phyloP scores from a whole-genome alignment of 2,329 filamentous ascomycete genomes.

The Alternaria ethzedia region DNA sequence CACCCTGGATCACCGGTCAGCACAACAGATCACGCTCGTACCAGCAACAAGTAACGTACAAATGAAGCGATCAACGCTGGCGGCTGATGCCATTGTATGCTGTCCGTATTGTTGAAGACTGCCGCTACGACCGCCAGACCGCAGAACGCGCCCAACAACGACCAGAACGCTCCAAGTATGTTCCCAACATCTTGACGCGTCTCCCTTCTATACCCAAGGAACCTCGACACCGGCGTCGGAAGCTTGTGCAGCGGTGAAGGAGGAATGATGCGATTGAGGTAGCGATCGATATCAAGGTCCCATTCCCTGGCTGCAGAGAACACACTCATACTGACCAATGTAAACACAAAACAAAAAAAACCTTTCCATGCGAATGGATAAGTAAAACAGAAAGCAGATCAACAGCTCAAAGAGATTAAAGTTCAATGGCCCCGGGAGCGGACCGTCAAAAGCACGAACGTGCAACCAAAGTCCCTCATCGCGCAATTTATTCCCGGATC shows the following conservation, averaged over 20 bases:
- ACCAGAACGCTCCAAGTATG: slow-evolving; percentile 51
- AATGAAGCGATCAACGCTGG: slow-evolving; percentile 54
- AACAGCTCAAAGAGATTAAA: background rate
- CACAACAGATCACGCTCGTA: background rate
- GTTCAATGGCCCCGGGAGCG: background rate
- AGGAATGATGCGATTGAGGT: slow-evolving; percentile 74
- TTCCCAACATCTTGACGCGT: slow-evolving; percentile 50
- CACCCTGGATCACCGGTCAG: slow-evolving; percentile 44
- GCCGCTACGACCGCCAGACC: slow-evolving; percentile 52
- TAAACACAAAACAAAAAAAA: background rate
- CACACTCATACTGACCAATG: background rate
- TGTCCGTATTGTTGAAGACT: slow-evolving; percentile 50
- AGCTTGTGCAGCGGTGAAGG: slow-evolving; percentile 68
- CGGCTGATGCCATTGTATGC: slow-evolving; percentile 47
- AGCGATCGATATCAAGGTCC: slow-evolving; percentile 78
- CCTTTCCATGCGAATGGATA: background rate
- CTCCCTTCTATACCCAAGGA: slow-evolving; percentile 60
- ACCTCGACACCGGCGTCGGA: slow-evolving; percentile 70
- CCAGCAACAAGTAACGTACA: slow-evolving; percentile 31
- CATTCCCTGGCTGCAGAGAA: slow-evolving; percentile 26
- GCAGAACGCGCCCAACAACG: slow-evolving; percentile 52
- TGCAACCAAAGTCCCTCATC: background rate
- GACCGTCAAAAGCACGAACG: background rate
- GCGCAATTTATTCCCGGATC: background rate
- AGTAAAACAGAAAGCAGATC: background rate